Base-by-base conservation (phyloP, 192 early-diverging fungal genomes). In the Ramicandelaber brevisporus region DNA sequence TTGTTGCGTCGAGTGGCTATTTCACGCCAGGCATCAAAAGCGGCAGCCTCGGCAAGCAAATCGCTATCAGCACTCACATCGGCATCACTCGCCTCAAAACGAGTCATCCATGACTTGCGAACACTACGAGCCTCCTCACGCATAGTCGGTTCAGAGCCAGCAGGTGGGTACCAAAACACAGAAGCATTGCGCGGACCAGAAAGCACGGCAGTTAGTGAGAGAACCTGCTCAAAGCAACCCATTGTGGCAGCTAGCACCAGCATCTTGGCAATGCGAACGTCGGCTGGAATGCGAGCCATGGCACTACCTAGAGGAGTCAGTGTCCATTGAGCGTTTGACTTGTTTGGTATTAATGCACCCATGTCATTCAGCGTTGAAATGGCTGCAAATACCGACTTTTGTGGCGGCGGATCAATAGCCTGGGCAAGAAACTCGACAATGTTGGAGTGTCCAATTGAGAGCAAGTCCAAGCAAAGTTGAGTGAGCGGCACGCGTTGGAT, bases 401-500 rank as follows among this genome's bases (percentile, higher is more conserved):
- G 17, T 0, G 63, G 63, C 0, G 85, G 85, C 14, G 80, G 61
- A 30, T 71, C 70, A 17, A 82, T 41, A 1, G 70, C 62, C 7
- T 44, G 27, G 11, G 37, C 14, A n/a, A 89, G 33, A 24, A 80
- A 63, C 0, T 8, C 37, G 3, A 34, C 38, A 0, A 79, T 45
- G 27, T 75, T 56, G 8, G 27, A 39, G 37, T 60, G 66, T 11
- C 59, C 75, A 51, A 71, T 65, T 12, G 62, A 60, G 33, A 73
- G 75, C 17, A 64, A 54, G 5, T 61, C 60, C 27, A 79, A 37
- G 21, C 79, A 80, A 8, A 84, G 57, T 27, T 87, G 79, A 31
- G 85, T 77, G 5, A 90, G 43, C n/a, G 85, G 79, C 20, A 67
- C 55, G 8, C 80, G 54, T 17, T 72, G 34, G 16, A 90, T 68